Evolutionary conservation across 768 basidiomycete genomes (phyloP).

Genomic region (Phaeotremella fagi): DNA sequence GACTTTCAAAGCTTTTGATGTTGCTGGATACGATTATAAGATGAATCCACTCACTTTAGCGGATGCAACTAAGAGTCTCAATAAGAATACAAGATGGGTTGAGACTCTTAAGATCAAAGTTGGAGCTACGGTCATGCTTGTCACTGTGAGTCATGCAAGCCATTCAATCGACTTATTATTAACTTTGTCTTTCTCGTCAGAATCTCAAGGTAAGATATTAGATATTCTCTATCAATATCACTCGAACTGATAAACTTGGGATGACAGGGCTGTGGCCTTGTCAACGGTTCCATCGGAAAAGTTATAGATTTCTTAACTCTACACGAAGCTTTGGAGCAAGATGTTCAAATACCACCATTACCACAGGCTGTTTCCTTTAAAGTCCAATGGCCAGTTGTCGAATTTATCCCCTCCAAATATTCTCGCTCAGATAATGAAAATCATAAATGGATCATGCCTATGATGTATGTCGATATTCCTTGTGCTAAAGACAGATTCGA

Average conservation of each 20-base stretch:
- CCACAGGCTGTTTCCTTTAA: slow-evolving; percentile 3
- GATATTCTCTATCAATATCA: too few species aligned
- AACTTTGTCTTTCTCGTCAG: too few species aligned
- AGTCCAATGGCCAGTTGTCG: slow-evolving; percentile 32
- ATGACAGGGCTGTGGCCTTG: slow-evolving; percentile 66
- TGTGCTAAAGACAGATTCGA: slow-evolving; percentile 29
- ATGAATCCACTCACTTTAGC: slow-evolving; percentile 11
- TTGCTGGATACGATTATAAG: slow-evolving; percentile 24
- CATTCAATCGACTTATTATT: too few species aligned
- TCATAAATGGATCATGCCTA: slow-evolving; percentile 16
- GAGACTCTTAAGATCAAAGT: slow-evolving; percentile 23
- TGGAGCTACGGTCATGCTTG: slow-evolving; percentile 40
- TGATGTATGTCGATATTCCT: slow-evolving; percentile 28
- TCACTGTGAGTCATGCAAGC: slow-evolving; percentile 37
- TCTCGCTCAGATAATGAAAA: slow-evolving; percentile 3
- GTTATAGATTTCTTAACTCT: slow-evolving; percentile 34
- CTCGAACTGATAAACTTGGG: too few species aligned
- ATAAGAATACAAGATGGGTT: slow-evolving; percentile 31
- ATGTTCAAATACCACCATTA: slow-evolving; percentile 5
- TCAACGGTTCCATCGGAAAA: slow-evolving; percentile 78
- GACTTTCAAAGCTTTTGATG: slow-evolving; percentile 17
- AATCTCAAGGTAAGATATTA: too few species aligned
- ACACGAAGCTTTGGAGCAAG: slow-evolving; percentile 9
- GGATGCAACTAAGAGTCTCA: slow-evolving; percentile 22
- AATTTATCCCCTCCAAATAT: slow-evolving; percentile 23